Percentiles rank a stretch among this genome's conserved stretches.
Conservation (phyloP, 495 filamentous ascomycete species). For the Durotheca rogersii region DNA sequence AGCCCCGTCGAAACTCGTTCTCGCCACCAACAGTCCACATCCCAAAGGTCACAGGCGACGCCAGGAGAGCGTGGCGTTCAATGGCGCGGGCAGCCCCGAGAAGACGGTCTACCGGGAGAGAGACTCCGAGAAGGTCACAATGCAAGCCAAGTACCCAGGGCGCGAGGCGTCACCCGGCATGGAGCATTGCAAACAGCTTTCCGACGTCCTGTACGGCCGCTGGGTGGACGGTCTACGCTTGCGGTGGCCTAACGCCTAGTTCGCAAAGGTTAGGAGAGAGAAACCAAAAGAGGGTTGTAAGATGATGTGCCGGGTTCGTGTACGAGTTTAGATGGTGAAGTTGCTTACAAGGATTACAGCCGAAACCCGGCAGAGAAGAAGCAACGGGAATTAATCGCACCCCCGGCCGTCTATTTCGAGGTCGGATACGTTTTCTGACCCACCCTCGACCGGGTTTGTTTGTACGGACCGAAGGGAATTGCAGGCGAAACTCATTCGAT, state of each 20-base stretch:
- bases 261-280: neutral
- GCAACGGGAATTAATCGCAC: too few relatives aligned
- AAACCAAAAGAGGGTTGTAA: neutral
- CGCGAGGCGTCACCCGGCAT: constrained; percentile 64
- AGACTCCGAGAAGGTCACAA: constrained; percentile 50
- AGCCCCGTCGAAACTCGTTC: constrained; percentile 56
- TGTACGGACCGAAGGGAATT: neutral
- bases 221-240: constrained; percentile 84
- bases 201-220: constrained; percentile 83
- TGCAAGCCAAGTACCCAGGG: constrained; percentile 51
- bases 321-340: constrained; percentile 7
- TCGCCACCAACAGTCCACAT: constrained; percentile 83
- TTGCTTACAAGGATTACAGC: constrained; percentile 2
- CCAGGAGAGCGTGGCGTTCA: constrained; percentile 56
- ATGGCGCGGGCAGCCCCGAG: constrained; percentile 28
- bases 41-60: constrained; percentile 73
- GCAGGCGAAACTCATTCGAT: constrained; percentile 7
- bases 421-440: too few relatives aligned
- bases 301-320: neutral
- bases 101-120: constrained; percentile 20
- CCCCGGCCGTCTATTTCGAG: too few relatives aligned
- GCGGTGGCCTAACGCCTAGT: constrained; percentile 62
- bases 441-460: neutral
- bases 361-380: neutral
- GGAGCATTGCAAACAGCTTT: constrained; percentile 87